Base-by-base conservation (phyloP, 306 rosid genomes). In the Benincasa hispida region DNA sequence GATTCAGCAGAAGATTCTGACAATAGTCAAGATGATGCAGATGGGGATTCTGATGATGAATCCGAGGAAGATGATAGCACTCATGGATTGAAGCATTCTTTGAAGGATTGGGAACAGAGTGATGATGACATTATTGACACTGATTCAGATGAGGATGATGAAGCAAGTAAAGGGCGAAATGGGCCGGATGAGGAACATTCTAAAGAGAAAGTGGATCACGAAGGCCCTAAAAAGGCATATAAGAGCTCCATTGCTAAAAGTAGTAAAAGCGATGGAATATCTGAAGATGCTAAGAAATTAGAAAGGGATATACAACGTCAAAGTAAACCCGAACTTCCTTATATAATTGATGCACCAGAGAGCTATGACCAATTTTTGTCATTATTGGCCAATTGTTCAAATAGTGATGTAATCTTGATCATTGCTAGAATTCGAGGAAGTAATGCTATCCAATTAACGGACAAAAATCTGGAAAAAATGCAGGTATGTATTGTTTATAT, bases 21-120 rank as follows among this genome's bases (percentile, higher is more conserved):
- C 76, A 60, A 83, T 74, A 76, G 84, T 76, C 92, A 91, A 74
- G 88, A 85, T 82, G 82, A 76, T 54, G 83, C 74, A 32, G 84
- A 80, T 70, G 83, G 22, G 22, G 91, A 84, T 82, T 79, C 76
- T 37, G 85, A 78, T 60, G 85, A 70, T 75, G 85, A 80, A 79
- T 84, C 93, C 6, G 90, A 84, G 75, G 97, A 85, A 76, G 91
- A 87, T 81, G 68, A 73, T 22, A 83, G 76, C 56, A 83, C 65
- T 37, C 63, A 25, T 24, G 78, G 79, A 77, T 79, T 76, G 70
- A 74, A 83, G 73, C 77, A 69, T 57, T 87, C 92, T 57, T 81
- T 86, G 82, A 91, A 86, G 86, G 96, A 88, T 76, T 94, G 97
- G 96, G 99, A 94, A 79, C 99, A 89, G 55, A 94, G 97, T 81